phyloP scores from a whole-genome alignment of 1,284 basidiomycete species.

The Austroboletus rostrupii region DNA sequence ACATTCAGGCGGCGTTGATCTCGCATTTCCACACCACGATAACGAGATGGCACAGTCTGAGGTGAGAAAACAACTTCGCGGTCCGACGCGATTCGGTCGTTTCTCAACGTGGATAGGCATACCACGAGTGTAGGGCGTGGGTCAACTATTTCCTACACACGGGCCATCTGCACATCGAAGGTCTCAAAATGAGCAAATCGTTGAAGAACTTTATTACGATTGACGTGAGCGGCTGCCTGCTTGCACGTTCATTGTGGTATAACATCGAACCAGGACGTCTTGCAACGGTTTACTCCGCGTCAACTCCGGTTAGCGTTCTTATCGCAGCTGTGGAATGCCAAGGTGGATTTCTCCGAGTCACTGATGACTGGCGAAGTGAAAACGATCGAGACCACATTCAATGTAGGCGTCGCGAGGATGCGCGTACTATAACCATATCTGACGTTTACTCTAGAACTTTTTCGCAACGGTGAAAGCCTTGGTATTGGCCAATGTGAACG shows the following conservation, averaged over 20 bases:
- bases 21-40: conserved; percentile 99
- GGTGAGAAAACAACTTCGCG: conserved; percentile 42
- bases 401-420: conserved; percentile 50
- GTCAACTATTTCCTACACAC: conserved; percentile 99
- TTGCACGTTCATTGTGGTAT: conserved; percentile 8
- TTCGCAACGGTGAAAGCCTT: conserved; percentile 87
- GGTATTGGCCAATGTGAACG: conserved; percentile 44
- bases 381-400: conserved; percentile 81
- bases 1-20: conserved; percentile 94
- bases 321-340: conserved; percentile 87
- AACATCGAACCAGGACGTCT: conserved; percentile 66
- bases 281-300: conserved; percentile 80
- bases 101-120: conserved; percentile 56
- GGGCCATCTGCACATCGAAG: conserved; percentile 97
- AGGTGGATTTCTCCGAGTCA: conserved; percentile 92
- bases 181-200: conserved; percentile 99
- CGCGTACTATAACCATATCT: neutral
- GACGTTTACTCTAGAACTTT: conserved; percentile 74
- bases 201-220: conserved; percentile 99
- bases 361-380: conserved; percentile 87
- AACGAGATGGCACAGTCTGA: conserved; percentile 98
- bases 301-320: conserved; percentile 95
- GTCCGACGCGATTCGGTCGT: neutral
- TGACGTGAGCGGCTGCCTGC: conserved; percentile 56
- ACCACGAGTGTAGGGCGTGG: conserved; percentile 91